Evolutionary conservation across 2,329 filamentous ascomycete genomes (phyloP).

Genomic region (Ceratocystis cubensis): DNA sequence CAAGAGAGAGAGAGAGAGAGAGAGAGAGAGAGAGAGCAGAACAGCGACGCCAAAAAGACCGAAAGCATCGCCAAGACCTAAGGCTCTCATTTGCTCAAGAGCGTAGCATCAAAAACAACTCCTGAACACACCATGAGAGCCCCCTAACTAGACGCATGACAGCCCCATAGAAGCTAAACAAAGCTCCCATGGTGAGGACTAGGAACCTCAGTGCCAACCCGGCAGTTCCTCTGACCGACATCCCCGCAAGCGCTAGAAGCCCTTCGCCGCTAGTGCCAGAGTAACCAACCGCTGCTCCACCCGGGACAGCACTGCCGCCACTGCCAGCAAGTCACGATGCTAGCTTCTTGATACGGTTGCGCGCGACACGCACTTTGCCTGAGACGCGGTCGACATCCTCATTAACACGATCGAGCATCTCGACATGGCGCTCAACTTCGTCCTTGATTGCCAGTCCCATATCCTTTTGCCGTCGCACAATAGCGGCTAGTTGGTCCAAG

Average conservation of each 20-base stretch:
- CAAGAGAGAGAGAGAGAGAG: not conserved
- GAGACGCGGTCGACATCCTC: slow-evolving; percentile 53
- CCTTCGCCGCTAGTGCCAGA: not conserved
- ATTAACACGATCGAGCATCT: slow-evolving; percentile 55
- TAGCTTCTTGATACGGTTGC: slow-evolving; percentile 57
- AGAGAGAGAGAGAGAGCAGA: not conserved
- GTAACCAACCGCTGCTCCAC: slow-evolving; percentile 2
- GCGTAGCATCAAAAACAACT: slow-evolving; percentile 18
- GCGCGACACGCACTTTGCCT: slow-evolving; percentile 61
- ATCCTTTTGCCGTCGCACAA: slow-evolving; percentile 60
- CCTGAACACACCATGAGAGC: slow-evolving; percentile 21
- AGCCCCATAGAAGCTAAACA: slow-evolving; percentile 20
- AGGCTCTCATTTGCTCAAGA: slow-evolving; percentile 6
- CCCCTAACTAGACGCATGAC: slow-evolving; percentile 18
- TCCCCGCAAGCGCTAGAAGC: slow-evolving; percentile 10
- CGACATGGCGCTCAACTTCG: slow-evolving; percentile 59
- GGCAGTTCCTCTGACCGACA: slow-evolving; percentile 7
- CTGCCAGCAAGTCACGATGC: slow-evolving; percentile 27
- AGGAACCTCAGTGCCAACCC: slow-evolving; percentile 18
- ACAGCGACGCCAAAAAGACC: not conserved
- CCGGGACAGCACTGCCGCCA: slow-evolving; percentile 12
- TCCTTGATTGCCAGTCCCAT: slow-evolving; percentile 66
- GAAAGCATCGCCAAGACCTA: not conserved
- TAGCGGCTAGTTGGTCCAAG: slow-evolving; percentile 53
- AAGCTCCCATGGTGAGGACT: slow-evolving; percentile 18